phyloP scores from a whole-genome alignment of 1,284 basidiomycete genomes.

The Mycosarcoma maydis region DNA sequence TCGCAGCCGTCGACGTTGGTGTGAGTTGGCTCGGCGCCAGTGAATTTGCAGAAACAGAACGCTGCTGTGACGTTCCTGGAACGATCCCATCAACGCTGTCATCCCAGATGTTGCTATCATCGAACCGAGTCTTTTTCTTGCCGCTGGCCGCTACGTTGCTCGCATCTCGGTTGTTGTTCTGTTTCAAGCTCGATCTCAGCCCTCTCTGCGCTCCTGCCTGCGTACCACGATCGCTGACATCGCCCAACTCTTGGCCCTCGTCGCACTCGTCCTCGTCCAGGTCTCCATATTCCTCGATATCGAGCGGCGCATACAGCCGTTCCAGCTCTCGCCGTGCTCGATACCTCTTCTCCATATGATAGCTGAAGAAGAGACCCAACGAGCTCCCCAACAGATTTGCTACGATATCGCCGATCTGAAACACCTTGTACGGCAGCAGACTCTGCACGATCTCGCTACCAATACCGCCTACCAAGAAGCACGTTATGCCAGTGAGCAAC shows the following conservation, averaged over 20 bases:
- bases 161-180: neutral
- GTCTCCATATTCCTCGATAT: slow-evolving; percentile 47
- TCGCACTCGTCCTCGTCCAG: slow-evolving; percentile 28
- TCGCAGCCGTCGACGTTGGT: neutral
- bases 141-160: neutral
- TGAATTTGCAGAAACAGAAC: neutral
- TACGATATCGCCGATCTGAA: slow-evolving; percentile 79
- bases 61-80: neutral
- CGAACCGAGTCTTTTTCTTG: slow-evolving; percentile 35
- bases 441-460: slow-evolving; percentile 87
- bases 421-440: slow-evolving; percentile 81
- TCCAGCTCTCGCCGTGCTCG: slow-evolving; percentile 49
- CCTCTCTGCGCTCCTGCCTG: neutral
- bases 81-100: slow-evolving; percentile 27
- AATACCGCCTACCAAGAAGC: slow-evolving; percentile 73
- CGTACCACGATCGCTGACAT: neutral
- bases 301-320: slow-evolving; percentile 57
- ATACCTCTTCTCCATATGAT: slow-evolving; percentile 51
- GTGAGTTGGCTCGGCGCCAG: neutral
- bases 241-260: slow-evolving; percentile 1
- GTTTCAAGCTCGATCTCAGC: slow-evolving; percentile 13
- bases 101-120: slow-evolving; percentile 22
- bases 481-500: slow-evolving; percentile 73
- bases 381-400: slow-evolving; percentile 83
- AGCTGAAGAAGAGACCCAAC: slow-evolving; percentile 73